Conservation (phyloP, 352 stramenopile species). For the Phytophthora europaea region DNA sequence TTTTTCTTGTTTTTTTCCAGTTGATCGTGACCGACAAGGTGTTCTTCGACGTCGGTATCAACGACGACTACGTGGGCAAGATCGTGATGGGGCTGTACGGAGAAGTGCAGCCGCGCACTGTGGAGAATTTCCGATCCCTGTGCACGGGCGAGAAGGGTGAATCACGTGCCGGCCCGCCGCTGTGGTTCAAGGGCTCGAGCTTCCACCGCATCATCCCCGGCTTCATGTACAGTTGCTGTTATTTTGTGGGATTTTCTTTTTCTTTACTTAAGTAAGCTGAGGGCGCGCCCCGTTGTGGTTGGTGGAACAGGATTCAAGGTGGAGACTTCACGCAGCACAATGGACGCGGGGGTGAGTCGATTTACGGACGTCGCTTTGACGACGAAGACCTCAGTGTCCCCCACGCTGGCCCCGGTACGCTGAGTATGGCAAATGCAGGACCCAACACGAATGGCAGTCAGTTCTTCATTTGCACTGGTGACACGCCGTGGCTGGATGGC, state of each 20-base stretch:
- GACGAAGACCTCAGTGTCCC: slow-evolving; percentile 92
- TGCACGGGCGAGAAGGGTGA: slow-evolving; percentile 80
- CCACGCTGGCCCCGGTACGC: slow-evolving; percentile 75
- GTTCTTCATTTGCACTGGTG: slow-evolving; percentile 97
- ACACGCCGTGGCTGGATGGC: slow-evolving; percentile 97
- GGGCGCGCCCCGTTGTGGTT: neutral
- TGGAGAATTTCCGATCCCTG: slow-evolving; percentile 83
- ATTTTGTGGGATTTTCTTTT: neutral
- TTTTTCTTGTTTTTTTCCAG: slow-evolving; percentile 29
- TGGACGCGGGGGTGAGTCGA: slow-evolving; percentile 95
- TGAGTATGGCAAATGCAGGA: slow-evolving; percentile 92
- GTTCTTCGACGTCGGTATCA: slow-evolving; percentile 98
- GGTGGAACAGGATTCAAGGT: slow-evolving; percentile 86
- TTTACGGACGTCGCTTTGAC: slow-evolving; percentile 94
- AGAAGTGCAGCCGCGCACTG: slow-evolving; percentile 81
- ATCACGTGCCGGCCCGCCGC: slow-evolving; percentile 91
- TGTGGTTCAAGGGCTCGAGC: slow-evolving; percentile 95
- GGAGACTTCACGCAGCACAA: slow-evolving; percentile 96
- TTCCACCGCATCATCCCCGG: slow-evolving; percentile 98
- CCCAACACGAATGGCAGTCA: slow-evolving; percentile 95
- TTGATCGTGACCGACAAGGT: slow-evolving; percentile 88
- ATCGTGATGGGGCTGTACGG: slow-evolving; percentile 87
- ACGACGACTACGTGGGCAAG: slow-evolving; percentile 90
- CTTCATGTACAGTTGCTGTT: slow-evolving; percentile 81
- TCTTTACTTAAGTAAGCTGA: neutral